Percentiles rank a stretch among this genome's conserved stretches.
These are phyloP conservation scores for Cladophialophora immunda DNA, from an alignment of 2,329 filamentous ascomycete genomes.

Conservation along the genomic window DNA sequence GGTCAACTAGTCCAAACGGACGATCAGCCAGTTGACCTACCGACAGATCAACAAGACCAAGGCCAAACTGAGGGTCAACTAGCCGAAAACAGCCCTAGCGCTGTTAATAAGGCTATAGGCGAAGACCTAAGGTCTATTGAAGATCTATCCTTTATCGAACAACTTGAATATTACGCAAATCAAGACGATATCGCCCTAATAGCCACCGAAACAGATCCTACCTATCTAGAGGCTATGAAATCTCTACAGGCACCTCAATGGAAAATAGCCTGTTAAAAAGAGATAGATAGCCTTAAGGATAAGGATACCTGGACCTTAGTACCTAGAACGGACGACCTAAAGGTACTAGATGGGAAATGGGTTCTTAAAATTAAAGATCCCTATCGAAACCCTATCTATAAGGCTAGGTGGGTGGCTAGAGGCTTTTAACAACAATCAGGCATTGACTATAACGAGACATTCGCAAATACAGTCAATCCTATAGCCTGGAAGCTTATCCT, in stretches of 20 bases:
- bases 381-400: background rate
- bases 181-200: background rate
- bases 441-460: background rate
- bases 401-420: background rate
- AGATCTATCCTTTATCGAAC: background rate
- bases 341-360: background rate
- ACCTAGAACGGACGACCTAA: background rate
- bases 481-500: background rate
- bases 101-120: too few relatives aligned
- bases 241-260: background rate
- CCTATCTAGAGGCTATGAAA: background rate
- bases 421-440: background rate
- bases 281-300: background rate
- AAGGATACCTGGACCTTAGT: background rate
- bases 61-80: background rate
- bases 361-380: background rate
- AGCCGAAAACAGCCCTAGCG: background rate
- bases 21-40: background rate
- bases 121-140: background rate
- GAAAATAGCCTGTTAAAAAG: background rate
- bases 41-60: too few relatives aligned
- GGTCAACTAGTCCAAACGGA: background rate
- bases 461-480: background rate
- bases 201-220: background rate
- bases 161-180: background rate